These are phyloP conservation scores for Candida parachauliodes DNA, from an alignment of 805 yeast species.

Conservation along the genomic window DNA sequence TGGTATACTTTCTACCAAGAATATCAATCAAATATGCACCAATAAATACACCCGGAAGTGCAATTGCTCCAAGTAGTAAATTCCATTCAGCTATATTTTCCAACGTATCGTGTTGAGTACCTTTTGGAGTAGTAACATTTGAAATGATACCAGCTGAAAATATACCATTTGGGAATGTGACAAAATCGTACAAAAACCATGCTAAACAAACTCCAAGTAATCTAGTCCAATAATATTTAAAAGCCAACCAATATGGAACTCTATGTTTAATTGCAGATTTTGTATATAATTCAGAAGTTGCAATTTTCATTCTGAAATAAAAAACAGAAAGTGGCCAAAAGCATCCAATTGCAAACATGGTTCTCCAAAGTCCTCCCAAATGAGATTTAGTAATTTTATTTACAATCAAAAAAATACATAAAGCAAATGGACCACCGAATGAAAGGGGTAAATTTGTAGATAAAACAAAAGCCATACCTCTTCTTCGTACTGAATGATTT, in stretches of 20 bases:
- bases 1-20: slow-evolving; percentile 68
- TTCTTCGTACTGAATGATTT: slow-evolving; percentile 56
- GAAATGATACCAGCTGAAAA: slow-evolving; percentile 47
- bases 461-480: slow-evolving; percentile 65
- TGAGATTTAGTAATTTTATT: slow-evolving; percentile 50
- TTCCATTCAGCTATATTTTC: slow-evolving; percentile 71
- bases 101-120: slow-evolving; percentile 28
- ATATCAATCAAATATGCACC: slow-evolving; percentile 65
- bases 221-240: slow-evolving; percentile 66
- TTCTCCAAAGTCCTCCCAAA: slow-evolving; percentile 61
- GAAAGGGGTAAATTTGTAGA: slow-evolving; percentile 72
- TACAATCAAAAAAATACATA: slow-evolving; percentile 64
- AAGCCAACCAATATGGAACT: slow-evolving; percentile 53
- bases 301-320: slow-evolving; percentile 68
- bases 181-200: slow-evolving; percentile 81
- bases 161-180: slow-evolving; percentile 75
- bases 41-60: slow-evolving; percentile 68
- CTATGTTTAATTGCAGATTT: slow-evolving; percentile 56
- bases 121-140: slow-evolving; percentile 25
- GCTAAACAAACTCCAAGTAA: slow-evolving; percentile 67
- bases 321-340: slow-evolving; percentile 71
- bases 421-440: slow-evolving; percentile 77
- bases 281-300: slow-evolving; percentile 59
- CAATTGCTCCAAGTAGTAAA: slow-evolving; percentile 57
- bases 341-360: slow-evolving; percentile 60